Base-by-base conservation (phyloP, 2,329 filamentous ascomycete genomes). In the Ophiostoma populinum region DNA sequence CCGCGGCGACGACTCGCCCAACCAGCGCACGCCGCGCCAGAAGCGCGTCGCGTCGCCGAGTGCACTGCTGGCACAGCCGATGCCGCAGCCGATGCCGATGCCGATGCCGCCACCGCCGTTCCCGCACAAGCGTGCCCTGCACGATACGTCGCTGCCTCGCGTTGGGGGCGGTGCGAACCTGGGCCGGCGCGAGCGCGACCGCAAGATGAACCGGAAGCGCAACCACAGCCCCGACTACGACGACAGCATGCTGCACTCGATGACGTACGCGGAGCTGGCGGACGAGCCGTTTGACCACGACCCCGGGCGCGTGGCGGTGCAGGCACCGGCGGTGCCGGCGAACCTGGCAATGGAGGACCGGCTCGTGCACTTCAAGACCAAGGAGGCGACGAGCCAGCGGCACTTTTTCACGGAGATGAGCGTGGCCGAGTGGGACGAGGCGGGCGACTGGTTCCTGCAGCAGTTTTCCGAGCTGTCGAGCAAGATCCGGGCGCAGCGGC, bases 401-500 rank as follows among this genome's bases (percentile, higher is more conserved):
- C 49, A 57, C 1, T 63, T 73, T 36, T 71, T 73, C 45, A 57
- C 55, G 3, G 57, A 57, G 35, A 64, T 73, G 58, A 51, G 62
- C 1, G 55, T 71, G 11, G 53, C 58, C 12, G 69, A 73, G 35
- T 74, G 69, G 69, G 68, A 74, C 43, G 55, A 60, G 11, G 61
- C 67, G 1, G 69, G 69, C 5, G 67, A 72, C 42, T 74, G 69
- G 69, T 70, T 74, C 37, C 53, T 70, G 16, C 59, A 61, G 28
- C 63, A 61, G 41, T 73, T 74, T 41, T 52, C 58, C 7, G 54
- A 54, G 3, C 51, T 73, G 27, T 58, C 70, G 48, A 51, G 57
- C 40, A 55, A 52, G 35, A 49, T 73, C 41, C 60, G 58, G 39
- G 55, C 61, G 34, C 57, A 62, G 15, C 58, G 69, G 8, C 57